These are phyloP conservation scores for Artemisia tridentata DNA, from an alignment of 129 eudicot species.

Conservation along the genomic window DNA sequence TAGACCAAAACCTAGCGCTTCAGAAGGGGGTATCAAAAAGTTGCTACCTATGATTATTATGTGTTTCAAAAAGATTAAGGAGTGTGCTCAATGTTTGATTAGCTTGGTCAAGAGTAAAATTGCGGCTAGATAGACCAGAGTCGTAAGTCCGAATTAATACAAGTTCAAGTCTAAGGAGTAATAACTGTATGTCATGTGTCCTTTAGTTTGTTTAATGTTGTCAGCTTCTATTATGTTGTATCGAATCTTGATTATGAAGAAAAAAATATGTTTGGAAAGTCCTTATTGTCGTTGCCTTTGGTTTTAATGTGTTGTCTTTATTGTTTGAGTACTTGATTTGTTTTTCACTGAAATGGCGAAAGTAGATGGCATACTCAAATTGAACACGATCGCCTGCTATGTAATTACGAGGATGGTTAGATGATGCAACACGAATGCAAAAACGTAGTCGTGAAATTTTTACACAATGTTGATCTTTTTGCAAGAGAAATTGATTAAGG, in stretches of 20 bases:
- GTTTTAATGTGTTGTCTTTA: too few relatives aligned
- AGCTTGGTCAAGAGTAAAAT: conserved; percentile 22
- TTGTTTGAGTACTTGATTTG: too few relatives aligned
- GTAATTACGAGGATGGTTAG: too few relatives aligned
- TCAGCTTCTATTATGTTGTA: too few relatives aligned
- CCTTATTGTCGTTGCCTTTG: too few relatives aligned
- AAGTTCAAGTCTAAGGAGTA: background rate
- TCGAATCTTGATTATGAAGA: too few relatives aligned
- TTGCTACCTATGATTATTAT: conserved; percentile 17
- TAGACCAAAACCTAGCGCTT: background rate
- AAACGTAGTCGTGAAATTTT: background rate
- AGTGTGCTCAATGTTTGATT: conserved; percentile 11
- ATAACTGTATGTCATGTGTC: background rate
- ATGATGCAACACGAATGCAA: background rate
- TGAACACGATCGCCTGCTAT: too few relatives aligned
- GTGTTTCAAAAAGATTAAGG: conserved; percentile 26
- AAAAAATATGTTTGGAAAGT: too few relatives aligned
- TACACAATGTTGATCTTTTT: background rate
- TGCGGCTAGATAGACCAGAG: conserved; percentile 5
- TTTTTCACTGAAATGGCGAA: too few relatives aligned
- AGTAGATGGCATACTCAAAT: too few relatives aligned
- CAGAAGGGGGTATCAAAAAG: background rate
- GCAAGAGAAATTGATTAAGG: conserved; percentile 2
- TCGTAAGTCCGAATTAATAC: too few relatives aligned
- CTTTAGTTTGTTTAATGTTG: background rate